Evolutionary conservation across 2,329 filamentous ascomycete species (phyloP).

Genomic region (Colletotrichum sp.): DNA sequence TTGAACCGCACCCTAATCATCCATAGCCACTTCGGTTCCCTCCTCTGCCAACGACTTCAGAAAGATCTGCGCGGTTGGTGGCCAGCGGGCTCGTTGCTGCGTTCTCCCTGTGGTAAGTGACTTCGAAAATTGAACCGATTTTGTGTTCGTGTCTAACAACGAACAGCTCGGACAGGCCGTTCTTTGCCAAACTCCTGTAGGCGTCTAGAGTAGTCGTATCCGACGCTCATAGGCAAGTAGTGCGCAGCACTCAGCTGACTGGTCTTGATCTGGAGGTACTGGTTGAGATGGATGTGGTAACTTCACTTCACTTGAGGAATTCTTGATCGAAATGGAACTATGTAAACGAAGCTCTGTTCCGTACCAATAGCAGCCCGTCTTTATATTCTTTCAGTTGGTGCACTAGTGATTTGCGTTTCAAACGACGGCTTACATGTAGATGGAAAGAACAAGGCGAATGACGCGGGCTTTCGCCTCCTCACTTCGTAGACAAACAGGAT

Average conservation of each 20-base stretch:
- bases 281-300: background rate
- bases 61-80: conserved; percentile 47
- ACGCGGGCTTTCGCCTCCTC: background rate
- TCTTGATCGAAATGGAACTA: background rate
- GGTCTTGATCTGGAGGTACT: background rate
- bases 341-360: background rate
- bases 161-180: conserved; percentile 32
- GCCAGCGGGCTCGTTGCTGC: conserved; percentile 64
- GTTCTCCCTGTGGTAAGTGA: conserved; percentile 48
- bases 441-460: background rate
- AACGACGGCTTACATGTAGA: background rate
- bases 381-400: background rate
- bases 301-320: background rate
- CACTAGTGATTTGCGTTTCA: background rate
- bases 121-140: background rate
- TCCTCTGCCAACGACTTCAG: conserved; percentile 44
- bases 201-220: background rate
- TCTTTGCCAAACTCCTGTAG: conserved; percentile 30
- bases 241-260: background rate
- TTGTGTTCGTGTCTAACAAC: background rate
- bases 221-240: background rate
- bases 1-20: background rate
- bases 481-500: background rate
- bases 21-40: conserved; percentile 37
- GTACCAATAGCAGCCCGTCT: background rate